Conservation (phyloP, 176 grass and related monocot genomes). For the Carex pumila region DNA sequence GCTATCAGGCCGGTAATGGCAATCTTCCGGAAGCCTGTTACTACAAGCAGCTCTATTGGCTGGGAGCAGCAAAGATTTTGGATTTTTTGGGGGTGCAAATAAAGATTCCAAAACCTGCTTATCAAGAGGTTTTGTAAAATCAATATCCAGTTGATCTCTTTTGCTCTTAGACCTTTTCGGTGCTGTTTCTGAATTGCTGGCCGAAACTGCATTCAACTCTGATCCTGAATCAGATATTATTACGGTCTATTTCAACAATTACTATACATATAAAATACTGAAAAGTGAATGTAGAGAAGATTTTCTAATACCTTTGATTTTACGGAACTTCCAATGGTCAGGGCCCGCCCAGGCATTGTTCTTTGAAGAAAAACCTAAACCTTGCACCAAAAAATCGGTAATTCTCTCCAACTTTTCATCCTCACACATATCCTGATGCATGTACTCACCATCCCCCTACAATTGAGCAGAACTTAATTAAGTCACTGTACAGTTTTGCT, state of each 20-base stretch:
- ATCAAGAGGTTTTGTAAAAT: slow-evolving; percentile 72
- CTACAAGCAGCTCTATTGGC: slow-evolving; percentile 41
- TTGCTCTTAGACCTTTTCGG: slow-evolving; percentile 47
- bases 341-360: slow-evolving; percentile 97
- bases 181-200: slow-evolving; percentile 42
- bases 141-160: slow-evolving; percentile 46
- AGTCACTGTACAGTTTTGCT: background rate
- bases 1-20: slow-evolving; percentile 75
- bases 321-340: slow-evolving; percentile 94
- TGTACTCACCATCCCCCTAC: slow-evolving; percentile 54
- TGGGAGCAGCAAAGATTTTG: slow-evolving; percentile 52
- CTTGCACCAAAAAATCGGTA: slow-evolving; percentile 62
- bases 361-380: slow-evolving; percentile 63
- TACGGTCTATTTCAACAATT: background rate
- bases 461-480: background rate
- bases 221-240: slow-evolving; percentile 25
- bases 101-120: slow-evolving; percentile 46
- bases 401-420: slow-evolving; percentile 66
- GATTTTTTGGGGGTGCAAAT: slow-evolving; percentile 66
- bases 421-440: slow-evolving; percentile 35
- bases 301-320: slow-evolving; percentile 58
- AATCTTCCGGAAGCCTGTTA: slow-evolving; percentile 91
- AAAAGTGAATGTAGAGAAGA: background rate
- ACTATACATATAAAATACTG: background rate
- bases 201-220: slow-evolving; percentile 30